These are phyloP conservation scores for Hyphopichia pseudoburtonii DNA, from an alignment of 1,139 yeast species.

Conservation along the genomic window DNA sequence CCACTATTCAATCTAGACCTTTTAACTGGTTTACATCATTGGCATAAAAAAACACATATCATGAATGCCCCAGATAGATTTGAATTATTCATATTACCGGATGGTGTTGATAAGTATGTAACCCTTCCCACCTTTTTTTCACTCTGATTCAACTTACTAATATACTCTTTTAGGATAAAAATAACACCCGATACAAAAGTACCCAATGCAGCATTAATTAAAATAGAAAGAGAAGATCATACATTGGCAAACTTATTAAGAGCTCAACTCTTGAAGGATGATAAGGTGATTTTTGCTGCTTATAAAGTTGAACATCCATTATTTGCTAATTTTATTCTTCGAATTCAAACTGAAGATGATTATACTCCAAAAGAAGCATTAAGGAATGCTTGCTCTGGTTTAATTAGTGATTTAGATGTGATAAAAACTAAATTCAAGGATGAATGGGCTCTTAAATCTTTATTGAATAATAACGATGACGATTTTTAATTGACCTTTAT, in stretches of 20 bases:
- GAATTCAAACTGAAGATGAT: conserved; percentile 95
- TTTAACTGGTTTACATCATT: too few relatives aligned
- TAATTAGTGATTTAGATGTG: conserved; percentile 75
- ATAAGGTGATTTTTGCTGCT: conserved; percentile 89
- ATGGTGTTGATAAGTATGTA: conserved; percentile 82
- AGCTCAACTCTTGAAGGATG: conserved; percentile 82
- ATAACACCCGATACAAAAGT: conserved; percentile 93
- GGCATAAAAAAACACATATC: conserved; percentile 2
- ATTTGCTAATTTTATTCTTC: conserved; percentile 89
- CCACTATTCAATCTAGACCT: not conserved
- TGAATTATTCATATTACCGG: conserved; percentile 94
- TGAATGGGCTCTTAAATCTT: conserved; percentile 90
- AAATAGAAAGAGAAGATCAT: conserved; percentile 96
- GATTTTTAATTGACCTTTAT: too few relatives aligned
- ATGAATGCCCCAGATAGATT: conserved; percentile 99
- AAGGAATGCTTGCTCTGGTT: conserved; percentile 80
- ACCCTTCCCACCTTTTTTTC: not conserved
- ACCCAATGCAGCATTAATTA: conserved; percentile 90
- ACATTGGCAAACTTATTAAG: conserved; percentile 89
- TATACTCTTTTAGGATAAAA: conserved; percentile 49
- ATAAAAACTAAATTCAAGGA: conserved; percentile 77
- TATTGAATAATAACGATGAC: conserved; percentile 58
- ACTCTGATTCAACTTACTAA: conserved; percentile 12
- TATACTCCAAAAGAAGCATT: conserved; percentile 89
- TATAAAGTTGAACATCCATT: conserved; percentile 95